These are phyloP conservation scores for Globisporangium iwayamae DNA, from an alignment of 352 stramenopile species.

Conservation along the genomic window DNA sequence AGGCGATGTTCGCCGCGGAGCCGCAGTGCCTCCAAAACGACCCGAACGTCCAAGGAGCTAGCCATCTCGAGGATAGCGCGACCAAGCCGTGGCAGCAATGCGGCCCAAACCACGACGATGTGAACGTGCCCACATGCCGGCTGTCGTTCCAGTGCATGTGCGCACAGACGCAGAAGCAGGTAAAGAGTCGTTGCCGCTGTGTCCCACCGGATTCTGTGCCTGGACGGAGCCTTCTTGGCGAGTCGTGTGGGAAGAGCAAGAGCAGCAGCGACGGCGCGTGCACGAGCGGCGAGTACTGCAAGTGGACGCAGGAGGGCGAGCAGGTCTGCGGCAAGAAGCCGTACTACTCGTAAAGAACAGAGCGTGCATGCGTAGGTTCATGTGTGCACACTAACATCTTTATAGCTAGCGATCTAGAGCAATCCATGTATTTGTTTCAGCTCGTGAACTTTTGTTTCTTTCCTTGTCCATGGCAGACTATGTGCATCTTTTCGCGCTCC, in stretches of 20 bases:
- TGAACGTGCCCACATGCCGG: slow-evolving; percentile 32
- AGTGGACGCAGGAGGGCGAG: slow-evolving; percentile 28
- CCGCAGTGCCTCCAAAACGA: slow-evolving; percentile 39
- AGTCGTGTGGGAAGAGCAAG: slow-evolving; percentile 21
- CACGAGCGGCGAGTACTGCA: slow-evolving; percentile 35
- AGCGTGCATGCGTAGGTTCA: not conserved
- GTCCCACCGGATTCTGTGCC: slow-evolving; percentile 37
- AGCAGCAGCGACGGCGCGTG: slow-evolving; percentile 19
- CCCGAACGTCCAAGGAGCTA: slow-evolving; percentile 27
- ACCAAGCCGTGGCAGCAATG: slow-evolving; percentile 31
- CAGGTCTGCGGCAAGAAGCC: slow-evolving; percentile 38
- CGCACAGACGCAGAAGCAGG: slow-evolving; percentile 3
- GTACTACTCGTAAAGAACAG: slow-evolving; percentile 23
- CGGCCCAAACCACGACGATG: slow-evolving; percentile 28
- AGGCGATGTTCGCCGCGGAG: slow-evolving; percentile 32
- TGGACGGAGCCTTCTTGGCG: slow-evolving; percentile 19
- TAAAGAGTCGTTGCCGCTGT: slow-evolving; percentile 23
- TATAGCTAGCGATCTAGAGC: too few relatives aligned
- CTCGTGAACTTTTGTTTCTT: too few relatives aligned
- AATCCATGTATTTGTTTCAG: too few relatives aligned
- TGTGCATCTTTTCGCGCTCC: too few relatives aligned
- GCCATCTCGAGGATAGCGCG: slow-evolving; percentile 31
- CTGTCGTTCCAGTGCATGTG: slow-evolving; percentile 39
- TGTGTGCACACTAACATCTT: too few relatives aligned
- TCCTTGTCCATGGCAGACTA: too few relatives aligned